phyloP scores from a whole-genome alignment of 228 moss, liverwort and hornwort species.

The Sphagnum magellanicum region DNA sequence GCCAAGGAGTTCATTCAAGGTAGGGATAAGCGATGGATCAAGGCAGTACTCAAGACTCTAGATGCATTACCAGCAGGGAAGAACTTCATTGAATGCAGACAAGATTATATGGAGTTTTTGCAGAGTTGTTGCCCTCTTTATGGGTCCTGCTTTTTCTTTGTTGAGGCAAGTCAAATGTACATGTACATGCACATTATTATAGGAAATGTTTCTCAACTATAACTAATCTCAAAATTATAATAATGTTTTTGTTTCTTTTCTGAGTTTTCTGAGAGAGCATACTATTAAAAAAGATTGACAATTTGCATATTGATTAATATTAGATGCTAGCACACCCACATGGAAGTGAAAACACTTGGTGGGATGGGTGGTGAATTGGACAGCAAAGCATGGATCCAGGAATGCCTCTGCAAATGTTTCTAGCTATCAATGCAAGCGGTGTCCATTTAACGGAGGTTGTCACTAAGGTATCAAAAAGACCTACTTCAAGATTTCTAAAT shows the following conservation, averaged over 20 bases:
- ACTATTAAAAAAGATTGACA: not conserved
- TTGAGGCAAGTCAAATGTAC: conserved; percentile 22
- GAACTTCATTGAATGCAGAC: conserved; percentile 25
- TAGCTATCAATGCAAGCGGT: conserved; percentile 38
- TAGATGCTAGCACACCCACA: not conserved
- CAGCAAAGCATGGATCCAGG: conserved; percentile 31
- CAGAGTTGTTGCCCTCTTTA: conserved; percentile 41
- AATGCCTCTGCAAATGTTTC: conserved; percentile 24
- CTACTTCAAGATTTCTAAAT: not conserved
- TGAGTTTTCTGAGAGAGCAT: not conserved
- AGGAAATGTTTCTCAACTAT: not conserved
- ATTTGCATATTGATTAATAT: not conserved
- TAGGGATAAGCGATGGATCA: conserved; percentile 24
- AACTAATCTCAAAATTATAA: not conserved
- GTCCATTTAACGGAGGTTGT: conserved; percentile 14
- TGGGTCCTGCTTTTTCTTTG: conserved; percentile 45
- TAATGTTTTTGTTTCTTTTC: not conserved
- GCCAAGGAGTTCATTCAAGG: conserved; percentile 19
- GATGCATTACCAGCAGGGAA: conserved; percentile 31
- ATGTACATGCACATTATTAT: not conserved
- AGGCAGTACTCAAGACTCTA: conserved; percentile 15
- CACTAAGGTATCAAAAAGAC: too few species aligned
- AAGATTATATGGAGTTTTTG: conserved; percentile 48
- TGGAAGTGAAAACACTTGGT: not conserved
- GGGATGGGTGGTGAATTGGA: conserved; percentile 1